phyloP scores from a whole-genome alignment of 768 basidiomycete species.

The Mycena chlorophos region DNA sequence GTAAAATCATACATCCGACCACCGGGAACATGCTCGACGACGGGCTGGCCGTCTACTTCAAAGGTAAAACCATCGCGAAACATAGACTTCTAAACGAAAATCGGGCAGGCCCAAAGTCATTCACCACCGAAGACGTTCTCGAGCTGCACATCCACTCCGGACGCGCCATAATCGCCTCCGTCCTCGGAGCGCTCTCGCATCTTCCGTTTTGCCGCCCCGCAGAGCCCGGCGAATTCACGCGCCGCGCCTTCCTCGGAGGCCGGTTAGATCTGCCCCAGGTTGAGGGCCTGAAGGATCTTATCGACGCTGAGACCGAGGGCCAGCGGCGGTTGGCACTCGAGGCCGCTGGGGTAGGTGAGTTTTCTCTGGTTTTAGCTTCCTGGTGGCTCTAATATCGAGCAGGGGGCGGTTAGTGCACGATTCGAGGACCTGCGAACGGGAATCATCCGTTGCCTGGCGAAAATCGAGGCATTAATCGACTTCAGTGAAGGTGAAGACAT shows the following conservation, averaged over 20 bases:
- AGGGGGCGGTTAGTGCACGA: conserved; percentile 64
- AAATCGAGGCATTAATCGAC: conserved; percentile 87
- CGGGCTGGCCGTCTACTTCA: conserved; percentile 80
- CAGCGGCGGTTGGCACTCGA: conserved; percentile 75
- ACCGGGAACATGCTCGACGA: conserved; percentile 70
- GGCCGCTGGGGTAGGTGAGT: conserved; percentile 60
- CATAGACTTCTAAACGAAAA: conserved; percentile 4
- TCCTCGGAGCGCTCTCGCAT: conserved; percentile 61
- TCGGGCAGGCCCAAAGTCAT: conserved; percentile 67
- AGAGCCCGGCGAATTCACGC: conserved; percentile 86
- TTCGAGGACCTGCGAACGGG: conserved; percentile 65
- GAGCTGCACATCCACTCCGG: conserved; percentile 90
- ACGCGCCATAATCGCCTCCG: conserved; percentile 71
- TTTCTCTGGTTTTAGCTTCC: not conserved
- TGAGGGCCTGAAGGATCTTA: conserved; percentile 83
- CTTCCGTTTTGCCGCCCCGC: conserved; percentile 74
- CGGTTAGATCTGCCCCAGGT: conserved; percentile 86
- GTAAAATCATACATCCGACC: conserved; percentile 64
- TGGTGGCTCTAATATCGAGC: conserved; percentile 5
- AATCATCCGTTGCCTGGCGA: conserved; percentile 72
- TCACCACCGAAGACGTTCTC: conserved; percentile 79
- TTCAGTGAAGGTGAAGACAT: conserved; percentile 92
- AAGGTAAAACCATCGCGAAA: conserved; percentile 45
- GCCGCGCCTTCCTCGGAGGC: conserved; percentile 78
- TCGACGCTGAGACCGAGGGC: conserved; percentile 84